Conservation (phyloP, 495 filamentous ascomycete genomes). For the Penicillium egyptiacum region DNA sequence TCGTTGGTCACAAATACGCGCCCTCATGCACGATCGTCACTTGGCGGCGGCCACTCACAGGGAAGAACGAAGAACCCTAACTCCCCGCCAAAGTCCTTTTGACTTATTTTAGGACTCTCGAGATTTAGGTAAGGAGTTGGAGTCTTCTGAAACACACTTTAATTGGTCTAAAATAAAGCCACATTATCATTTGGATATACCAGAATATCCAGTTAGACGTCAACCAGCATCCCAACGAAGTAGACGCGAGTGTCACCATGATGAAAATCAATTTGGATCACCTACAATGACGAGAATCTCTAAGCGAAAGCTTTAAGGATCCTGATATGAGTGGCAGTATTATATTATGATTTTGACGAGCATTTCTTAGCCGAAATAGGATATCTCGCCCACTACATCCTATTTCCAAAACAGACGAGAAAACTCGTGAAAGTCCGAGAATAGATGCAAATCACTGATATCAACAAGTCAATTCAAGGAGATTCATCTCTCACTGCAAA, state of each 20-base stretch:
- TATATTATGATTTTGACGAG: not conserved
- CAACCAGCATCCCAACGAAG: not conserved
- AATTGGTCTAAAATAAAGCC: not conserved
- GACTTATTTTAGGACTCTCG: not conserved
- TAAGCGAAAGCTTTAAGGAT: not conserved
- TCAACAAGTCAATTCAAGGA: not conserved
- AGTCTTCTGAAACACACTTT: not conserved
- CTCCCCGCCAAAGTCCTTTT: not conserved
- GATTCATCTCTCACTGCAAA: not conserved
- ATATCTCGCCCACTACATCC: not conserved
- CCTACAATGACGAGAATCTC: not conserved
- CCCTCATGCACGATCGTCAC: conserved; percentile 33
- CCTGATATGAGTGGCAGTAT: not conserved
- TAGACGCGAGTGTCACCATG: not conserved
- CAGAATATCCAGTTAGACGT: too few species aligned
- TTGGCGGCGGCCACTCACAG: conserved; percentile 25
- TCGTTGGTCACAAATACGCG: conserved; percentile 41
- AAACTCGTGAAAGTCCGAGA: not conserved
- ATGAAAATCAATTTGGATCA: not conserved
- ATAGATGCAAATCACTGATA: not conserved
- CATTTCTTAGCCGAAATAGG: not conserved
- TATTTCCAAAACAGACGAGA: not conserved
- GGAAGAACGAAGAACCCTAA: conserved; percentile 1
- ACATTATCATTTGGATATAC: not conserved
- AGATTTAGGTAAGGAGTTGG: not conserved